Conservation (phyloP, 148 eudicot genomes). For the Persicaria tinctoria region DNA sequence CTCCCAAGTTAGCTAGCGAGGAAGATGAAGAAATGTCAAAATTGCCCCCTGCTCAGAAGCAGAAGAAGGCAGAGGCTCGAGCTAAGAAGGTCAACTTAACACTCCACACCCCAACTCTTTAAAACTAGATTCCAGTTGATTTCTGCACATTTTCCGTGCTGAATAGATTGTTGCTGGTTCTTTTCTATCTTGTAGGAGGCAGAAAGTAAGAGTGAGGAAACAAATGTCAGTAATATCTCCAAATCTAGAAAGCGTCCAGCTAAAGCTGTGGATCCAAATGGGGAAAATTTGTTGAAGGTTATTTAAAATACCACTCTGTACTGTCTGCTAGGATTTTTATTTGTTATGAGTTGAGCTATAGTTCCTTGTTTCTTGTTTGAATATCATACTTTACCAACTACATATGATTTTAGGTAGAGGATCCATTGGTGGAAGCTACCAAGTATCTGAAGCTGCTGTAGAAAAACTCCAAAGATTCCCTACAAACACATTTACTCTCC, state of each 20-base stretch:
- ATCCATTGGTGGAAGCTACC: slow-evolving; percentile 86
- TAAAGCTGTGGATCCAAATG: slow-evolving; percentile 91
- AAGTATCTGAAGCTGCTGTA: slow-evolving; percentile 89
- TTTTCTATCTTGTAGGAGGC: slow-evolving; percentile 56
- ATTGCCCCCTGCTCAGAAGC: slow-evolving; percentile 81
- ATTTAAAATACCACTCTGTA: background rate
- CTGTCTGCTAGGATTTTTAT: background rate
- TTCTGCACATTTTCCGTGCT: slow-evolving; percentile 10
- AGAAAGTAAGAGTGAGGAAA: slow-evolving; percentile 82
- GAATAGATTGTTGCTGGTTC: slow-evolving; percentile 10
- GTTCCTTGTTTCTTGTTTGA: background rate
- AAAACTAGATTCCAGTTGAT: slow-evolving; percentile 6
- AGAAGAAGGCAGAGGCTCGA: slow-evolving; percentile 92
- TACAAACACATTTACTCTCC: slow-evolving; percentile 81
- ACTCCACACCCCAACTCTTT: background rate
- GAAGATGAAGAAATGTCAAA: slow-evolving; percentile 91
- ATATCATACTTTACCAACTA: background rate
- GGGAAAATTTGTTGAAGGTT: slow-evolving; percentile 89
- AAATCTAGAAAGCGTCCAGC: slow-evolving; percentile 69
- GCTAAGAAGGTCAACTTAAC: slow-evolving; percentile 62
- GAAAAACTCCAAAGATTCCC: slow-evolving; percentile 72
- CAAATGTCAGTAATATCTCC: slow-evolving; percentile 48
- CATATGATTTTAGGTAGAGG: slow-evolving; percentile 55
- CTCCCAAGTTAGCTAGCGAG: slow-evolving; percentile 76
- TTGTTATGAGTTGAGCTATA: background rate